Evolutionary conservation across 1,139 yeast species (phyloP).

Genomic region (Keqinozyma sinolaborantium): DNA sequence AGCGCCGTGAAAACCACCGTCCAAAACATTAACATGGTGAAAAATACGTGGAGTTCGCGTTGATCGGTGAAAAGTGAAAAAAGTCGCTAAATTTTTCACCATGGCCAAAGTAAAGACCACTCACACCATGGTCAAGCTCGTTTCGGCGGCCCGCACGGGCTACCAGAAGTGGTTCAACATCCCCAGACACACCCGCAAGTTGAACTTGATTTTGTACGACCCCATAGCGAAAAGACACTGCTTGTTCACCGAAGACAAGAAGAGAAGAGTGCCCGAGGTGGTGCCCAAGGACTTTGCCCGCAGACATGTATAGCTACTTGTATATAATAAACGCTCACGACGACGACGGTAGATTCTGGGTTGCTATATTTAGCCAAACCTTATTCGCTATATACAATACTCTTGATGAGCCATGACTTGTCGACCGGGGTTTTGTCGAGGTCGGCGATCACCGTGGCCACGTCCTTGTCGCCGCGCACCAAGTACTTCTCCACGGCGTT

Average conservation of each 20-base stretch:
- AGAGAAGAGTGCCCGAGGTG: slow-evolving; percentile 70
- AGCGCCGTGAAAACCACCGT: slow-evolving; percentile 12
- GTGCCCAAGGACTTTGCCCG: slow-evolving; percentile 61
- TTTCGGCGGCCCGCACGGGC: slow-evolving; percentile 87
- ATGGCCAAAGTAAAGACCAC: slow-evolving; percentile 46
- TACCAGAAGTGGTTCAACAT: slow-evolving; percentile 75
- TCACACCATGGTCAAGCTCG: slow-evolving; percentile 51
- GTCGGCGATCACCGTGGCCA: slow-evolving; percentile 53
- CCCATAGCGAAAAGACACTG: slow-evolving; percentile 75
- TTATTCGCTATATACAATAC: slow-evolving; percentile 5
- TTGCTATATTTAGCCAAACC: too few relatives aligned
- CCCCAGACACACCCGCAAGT: slow-evolving; percentile 76
- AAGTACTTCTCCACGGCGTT: slow-evolving; percentile 64
- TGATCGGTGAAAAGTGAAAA: neutral
- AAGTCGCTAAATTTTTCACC: slow-evolving; percentile 4
- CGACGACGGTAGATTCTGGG: too few relatives aligned
- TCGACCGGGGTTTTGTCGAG: slow-evolving; percentile 28
- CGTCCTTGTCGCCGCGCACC: slow-evolving; percentile 22
- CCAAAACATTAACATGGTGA: neutral
- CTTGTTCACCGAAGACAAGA: slow-evolving; percentile 81
- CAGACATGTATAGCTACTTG: slow-evolving; percentile 25
- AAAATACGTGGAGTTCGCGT: neutral
- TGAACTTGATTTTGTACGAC: slow-evolving; percentile 85
- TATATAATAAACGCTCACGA: neutral
- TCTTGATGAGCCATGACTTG: slow-evolving; percentile 28